Conservation (phyloP, 331 rosid species). For the Erythrophleum ivorense region DNA sequence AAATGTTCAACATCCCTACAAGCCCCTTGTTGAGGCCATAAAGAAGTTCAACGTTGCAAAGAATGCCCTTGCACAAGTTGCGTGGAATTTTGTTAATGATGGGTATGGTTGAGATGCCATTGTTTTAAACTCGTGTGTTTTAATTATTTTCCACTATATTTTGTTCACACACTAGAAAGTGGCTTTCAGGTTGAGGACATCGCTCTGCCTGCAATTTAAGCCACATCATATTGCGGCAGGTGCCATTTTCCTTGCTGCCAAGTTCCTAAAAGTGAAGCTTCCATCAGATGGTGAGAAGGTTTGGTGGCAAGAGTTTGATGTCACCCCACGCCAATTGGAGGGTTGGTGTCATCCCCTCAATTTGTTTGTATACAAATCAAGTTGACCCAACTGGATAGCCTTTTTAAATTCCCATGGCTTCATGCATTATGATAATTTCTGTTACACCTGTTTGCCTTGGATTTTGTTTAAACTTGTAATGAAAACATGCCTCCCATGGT, state of each 20-base stretch:
- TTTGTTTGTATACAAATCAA: conserved; percentile 37
- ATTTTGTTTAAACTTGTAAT: conserved; percentile 3
- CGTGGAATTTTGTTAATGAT: conserved; percentile 98
- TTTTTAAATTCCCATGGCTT: conserved; percentile 44
- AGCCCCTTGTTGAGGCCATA: conserved; percentile 98
- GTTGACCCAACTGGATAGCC: conserved; percentile 47
- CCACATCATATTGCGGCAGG: conserved; percentile 99
- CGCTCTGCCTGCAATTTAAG: conserved; percentile 99
- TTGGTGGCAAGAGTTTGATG: conserved; percentile 99
- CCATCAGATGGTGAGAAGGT: conserved; percentile 98
- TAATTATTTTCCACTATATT: conserved; percentile 37
- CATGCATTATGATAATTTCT: conserved; percentile 36
- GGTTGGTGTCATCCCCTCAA: conserved; percentile 75
- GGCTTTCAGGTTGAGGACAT: conserved; percentile 97
- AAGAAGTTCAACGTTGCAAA: conserved; percentile 96
- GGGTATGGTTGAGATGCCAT: conserved; percentile 64
- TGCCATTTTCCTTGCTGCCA: conserved; percentile 99
- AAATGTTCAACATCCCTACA: conserved; percentile 93
- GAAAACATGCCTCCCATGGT: conserved; percentile 15
- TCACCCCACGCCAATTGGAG: conserved; percentile 99
- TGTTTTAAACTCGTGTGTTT: conserved; percentile 28
- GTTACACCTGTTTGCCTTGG: not conserved
- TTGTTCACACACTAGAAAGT: conserved; percentile 68
- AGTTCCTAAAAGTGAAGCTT: conserved; percentile 97
- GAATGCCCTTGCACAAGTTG: conserved; percentile 98